Base-by-base conservation (phyloP, 306 rosid genomes). In the Geum urbanum region DNA sequence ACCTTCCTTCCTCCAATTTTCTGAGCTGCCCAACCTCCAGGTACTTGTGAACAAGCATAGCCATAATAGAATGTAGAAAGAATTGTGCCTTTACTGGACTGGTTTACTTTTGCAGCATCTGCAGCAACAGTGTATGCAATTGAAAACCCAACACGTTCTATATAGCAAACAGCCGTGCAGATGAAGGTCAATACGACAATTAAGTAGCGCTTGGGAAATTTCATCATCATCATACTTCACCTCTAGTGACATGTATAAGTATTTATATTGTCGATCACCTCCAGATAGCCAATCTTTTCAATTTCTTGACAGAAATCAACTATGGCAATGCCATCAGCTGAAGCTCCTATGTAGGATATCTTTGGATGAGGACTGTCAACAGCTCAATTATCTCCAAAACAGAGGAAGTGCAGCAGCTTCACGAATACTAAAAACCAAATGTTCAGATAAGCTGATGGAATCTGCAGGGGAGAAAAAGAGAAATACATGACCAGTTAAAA, bases 21-120 rank as follows among this genome's bases (percentile, higher is more conserved):
- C 75, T 94, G 99, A 44, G 99, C 96, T 0, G 91, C 96, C 87
- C 90, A 94, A 47, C 99, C 99, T 4, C 99, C 99, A 4, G 99
- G 99, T 22, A 94, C 92, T 79, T 94, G 99, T 2, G 99, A 94
- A 75, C 92, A 86, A 4, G 99, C 99, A 79, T 94, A 94, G 10
- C 99, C 99, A 80, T 85, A 94, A 58, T 94, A 94, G 70, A 94
- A 94, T 2, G 92, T 83, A n/a, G 99, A 91, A 50, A 94, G 91
- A 43, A 94, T 89, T 1, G 90, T 59, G 5, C 99, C 99, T 69
- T 94, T 94, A 73, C 80, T 89, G 3, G 97, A 86, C 67, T 94
- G 99, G 41, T 83, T 91, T 16, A 91, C 83, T 6, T 82, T 82
- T 2, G 78, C 85, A 40, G 84, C 88, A 77, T 91, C 97, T 20